Conservation (phyloP, 352 stramenopile genomes). For the Globisporangium echinulatum region DNA sequence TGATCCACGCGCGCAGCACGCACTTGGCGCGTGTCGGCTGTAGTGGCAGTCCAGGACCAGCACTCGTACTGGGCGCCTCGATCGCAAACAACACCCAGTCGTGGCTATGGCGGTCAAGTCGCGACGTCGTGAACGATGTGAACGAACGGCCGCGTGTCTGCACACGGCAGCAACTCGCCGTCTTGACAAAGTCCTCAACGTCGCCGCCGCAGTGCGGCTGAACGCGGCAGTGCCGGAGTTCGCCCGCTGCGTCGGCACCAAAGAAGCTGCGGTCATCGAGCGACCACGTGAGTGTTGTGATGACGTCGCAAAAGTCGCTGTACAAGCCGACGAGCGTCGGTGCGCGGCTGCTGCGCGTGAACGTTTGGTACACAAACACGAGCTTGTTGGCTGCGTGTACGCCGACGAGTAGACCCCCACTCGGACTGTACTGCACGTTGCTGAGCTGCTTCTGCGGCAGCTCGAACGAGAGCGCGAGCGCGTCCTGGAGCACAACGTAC, state of each 20-base stretch:
- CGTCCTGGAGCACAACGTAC: slow-evolving; percentile 57
- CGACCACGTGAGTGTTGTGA: slow-evolving; percentile 36
- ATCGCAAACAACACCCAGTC: slow-evolving; percentile 49
- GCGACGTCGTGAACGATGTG: slow-evolving; percentile 20
- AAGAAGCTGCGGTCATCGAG: slow-evolving; percentile 52
- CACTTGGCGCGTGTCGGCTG: slow-evolving; percentile 1
- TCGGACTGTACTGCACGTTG: slow-evolving; percentile 55
- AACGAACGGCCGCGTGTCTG: slow-evolving; percentile 18
- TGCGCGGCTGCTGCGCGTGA: slow-evolving; percentile 32
- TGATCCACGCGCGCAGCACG: slow-evolving; percentile 46
- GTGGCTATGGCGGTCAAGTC: slow-evolving; percentile 35
- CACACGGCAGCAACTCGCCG: slow-evolving; percentile 20
- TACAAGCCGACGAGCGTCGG: slow-evolving; percentile 43
- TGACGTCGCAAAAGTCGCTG: slow-evolving; percentile 31
- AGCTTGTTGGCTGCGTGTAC: slow-evolving; percentile 31
- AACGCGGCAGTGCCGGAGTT: slow-evolving; percentile 39
- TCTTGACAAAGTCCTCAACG: slow-evolving; percentile 33
- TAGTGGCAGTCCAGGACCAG: too few species aligned
- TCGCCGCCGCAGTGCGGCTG: slow-evolving; percentile 25
- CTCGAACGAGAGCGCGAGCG: slow-evolving; percentile 55
- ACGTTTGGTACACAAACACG: slow-evolving; percentile 49
- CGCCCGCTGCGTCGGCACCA: slow-evolving; percentile 19
- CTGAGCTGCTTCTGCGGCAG: slow-evolving; percentile 53
- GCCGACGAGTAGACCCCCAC: slow-evolving; percentile 38
- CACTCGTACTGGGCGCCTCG: slow-evolving; percentile 19